These are phyloP conservation scores for Suhomyces pyralidae DNA, from an alignment of 805 yeast genomes.

Conservation along the genomic window DNA sequence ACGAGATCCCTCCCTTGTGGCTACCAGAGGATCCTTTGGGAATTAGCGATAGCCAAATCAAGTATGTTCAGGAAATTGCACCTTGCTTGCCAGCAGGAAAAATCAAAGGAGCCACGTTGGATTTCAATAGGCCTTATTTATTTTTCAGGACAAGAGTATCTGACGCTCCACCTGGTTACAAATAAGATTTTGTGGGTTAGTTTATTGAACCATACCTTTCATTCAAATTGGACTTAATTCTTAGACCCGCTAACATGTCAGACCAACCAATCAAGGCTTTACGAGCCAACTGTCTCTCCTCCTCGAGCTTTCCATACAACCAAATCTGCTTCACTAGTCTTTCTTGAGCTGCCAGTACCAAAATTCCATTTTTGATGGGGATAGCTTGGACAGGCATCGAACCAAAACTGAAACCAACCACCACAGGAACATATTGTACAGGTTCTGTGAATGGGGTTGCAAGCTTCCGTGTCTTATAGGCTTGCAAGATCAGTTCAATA, in stretches of 20 bases:
- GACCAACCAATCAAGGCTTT: conserved; percentile 11
- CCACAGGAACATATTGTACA: conserved; percentile 29
- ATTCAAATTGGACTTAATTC: conserved; percentile 15
- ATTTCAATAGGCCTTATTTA: conserved; percentile 10
- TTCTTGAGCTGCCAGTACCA: conserved; percentile 18
- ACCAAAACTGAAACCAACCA: conserved; percentile 26
- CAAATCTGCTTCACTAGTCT: conserved; percentile 21
- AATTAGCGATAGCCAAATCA: conserved; percentile 21
- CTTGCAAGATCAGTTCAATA: conserved; percentile 19
- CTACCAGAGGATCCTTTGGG: conserved; percentile 37
- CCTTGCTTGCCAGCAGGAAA: conserved; percentile 18
- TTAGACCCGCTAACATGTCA: conserved; percentile 7
- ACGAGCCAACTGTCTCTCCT: background rate
- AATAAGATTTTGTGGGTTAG: conserved; percentile 9
- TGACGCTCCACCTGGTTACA: conserved; percentile 34
- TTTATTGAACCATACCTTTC: conserved; percentile 4
- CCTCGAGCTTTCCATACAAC: conserved; percentile 19
- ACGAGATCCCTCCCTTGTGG: conserved; percentile 38
- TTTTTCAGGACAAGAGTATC: conserved; percentile 16
- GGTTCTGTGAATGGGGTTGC: conserved; percentile 2
- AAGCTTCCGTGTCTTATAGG: conserved; percentile 7
- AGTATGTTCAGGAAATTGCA: conserved; percentile 13
- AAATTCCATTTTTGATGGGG: conserved; percentile 27
- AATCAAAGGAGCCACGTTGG: conserved; percentile 25
- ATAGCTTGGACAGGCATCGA: conserved; percentile 21